Base-by-base conservation (phyloP, 1,284 basidiomycete genomes). In the Heterobasidion irregulare region DNA sequence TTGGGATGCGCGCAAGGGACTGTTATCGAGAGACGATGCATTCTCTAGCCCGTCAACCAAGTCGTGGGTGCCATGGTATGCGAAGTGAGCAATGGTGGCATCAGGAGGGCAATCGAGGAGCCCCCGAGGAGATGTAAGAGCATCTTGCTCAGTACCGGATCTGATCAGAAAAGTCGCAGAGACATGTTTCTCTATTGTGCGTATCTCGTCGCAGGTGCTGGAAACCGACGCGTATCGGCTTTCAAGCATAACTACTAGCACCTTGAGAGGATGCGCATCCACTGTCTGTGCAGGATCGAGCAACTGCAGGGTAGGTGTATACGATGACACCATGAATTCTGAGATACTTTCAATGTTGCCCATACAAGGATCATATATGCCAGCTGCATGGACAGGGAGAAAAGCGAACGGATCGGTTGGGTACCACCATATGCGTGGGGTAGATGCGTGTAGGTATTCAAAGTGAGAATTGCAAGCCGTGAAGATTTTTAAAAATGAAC, bases 241-340 rank as follows among this genome's bases (percentile, higher is more conserved):
- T 12, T 52, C 52, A 15, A 50, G 52, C 5, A 51, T 49, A 26
- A 58, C 19, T 2, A 49, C 57, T 18, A 55, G 48, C 50, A 50
- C 18, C 26, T 50, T 35, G 26, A 35, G 35, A n/a, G 46, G n/a
- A 32, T 47, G 2, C 16, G 2, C 7, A 16, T 10, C 26, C 26
- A 5, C 4, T 13, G 3, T 6, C 12, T 10, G 46, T 47, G 3
- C 6, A 32, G 41, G 16, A 18, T 10, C 12, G 26, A 52, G 51
- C 48, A 46, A 8, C 32, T n/a, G 2, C 13, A 66, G 50, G 1
- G 64, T 64, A 7, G 63, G 61, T 8, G 57, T 63, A 52, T 65
- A 66, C 1, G 65, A 66, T 8, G 64, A 63, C 8, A 62, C 47
- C 36, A 60, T 59, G 34, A 56, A 58, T 38, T 65, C 62, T 6